Evolutionary conservation across 2,329 filamentous ascomycete species (phyloP).

Genomic region (Bipolaris bicolor): DNA sequence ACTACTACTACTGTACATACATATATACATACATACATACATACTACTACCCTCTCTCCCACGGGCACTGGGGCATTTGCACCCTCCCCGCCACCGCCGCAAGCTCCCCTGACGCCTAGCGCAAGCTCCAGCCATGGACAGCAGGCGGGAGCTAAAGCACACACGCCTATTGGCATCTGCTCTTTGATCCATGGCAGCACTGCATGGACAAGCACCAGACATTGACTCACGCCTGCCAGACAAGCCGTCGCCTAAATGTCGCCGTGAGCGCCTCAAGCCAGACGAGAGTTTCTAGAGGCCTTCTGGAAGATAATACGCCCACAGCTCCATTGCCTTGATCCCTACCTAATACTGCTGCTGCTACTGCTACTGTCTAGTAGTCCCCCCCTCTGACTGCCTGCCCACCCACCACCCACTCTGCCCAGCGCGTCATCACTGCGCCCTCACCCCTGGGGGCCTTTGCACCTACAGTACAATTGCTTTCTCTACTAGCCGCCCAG

Average conservation of each 20-base stretch:
- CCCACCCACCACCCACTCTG: conserved; percentile 6
- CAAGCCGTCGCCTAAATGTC: conserved; percentile 15
- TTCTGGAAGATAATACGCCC: conserved; percentile 37
- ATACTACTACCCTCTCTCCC: no score
- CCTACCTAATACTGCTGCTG: conserved; percentile 23
- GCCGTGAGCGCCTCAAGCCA: conserved; percentile 7
- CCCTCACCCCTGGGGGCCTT: conserved; percentile 14
- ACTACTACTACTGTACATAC: no score
- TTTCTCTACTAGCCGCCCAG: not conserved
- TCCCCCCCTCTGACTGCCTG: conserved; percentile 26
- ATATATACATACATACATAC: no score
- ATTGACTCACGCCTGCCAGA: conserved; percentile 18
- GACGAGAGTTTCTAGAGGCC: conserved; percentile 30
- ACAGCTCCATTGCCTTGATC: conserved; percentile 29
- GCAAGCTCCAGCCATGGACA: conserved; percentile 4
- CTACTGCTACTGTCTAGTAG: conserved; percentile 19
- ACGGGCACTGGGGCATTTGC: not conserved
- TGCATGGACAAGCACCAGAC: conserved; percentile 3
- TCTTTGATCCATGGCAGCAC: not conserved
- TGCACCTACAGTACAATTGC: conserved; percentile 11
- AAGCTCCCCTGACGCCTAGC: conserved; percentile 3
- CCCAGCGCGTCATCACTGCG: conserved; percentile 23
- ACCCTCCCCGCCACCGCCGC: not conserved
- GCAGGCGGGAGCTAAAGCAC: conserved; percentile 26
- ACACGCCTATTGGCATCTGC: conserved; percentile 10